phyloP scores from a whole-genome alignment of 331 rosid species.

The Rosa hybrid region DNA sequence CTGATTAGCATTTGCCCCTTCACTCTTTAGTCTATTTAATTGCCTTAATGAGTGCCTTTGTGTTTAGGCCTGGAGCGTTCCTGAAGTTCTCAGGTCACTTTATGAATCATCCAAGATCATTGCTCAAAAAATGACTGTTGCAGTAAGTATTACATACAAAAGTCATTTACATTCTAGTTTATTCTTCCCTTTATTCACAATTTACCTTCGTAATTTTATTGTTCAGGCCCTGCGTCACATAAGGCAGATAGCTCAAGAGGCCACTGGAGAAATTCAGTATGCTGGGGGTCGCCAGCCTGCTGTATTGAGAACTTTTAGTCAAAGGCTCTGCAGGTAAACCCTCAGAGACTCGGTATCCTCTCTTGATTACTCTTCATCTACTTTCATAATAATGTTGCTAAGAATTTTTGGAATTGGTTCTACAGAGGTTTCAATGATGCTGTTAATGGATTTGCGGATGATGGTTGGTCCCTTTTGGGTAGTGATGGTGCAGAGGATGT shows the following conservation, averaged over 20 bases:
- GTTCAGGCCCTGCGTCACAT: conserved; percentile 79
- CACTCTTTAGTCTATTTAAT: neutral
- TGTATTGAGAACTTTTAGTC: conserved; percentile 90
- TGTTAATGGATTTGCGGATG: conserved; percentile 87
- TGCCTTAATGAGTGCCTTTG: neutral
- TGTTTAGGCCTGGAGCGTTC: conserved; percentile 88
- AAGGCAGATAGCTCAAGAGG: conserved; percentile 88
- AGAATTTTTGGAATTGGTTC: neutral
- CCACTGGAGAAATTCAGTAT: conserved; percentile 80
- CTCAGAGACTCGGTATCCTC: neutral
- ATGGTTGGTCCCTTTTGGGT: conserved; percentile 83
- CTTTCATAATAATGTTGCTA: neutral
- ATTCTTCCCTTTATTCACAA: neutral
- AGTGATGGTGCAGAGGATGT: conserved; percentile 93
- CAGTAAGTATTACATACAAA: conserved; percentile 47
- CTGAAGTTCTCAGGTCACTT: conserved; percentile 96
- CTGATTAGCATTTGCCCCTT: neutral
- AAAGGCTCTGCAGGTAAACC: conserved; percentile 75
- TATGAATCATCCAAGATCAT: conserved; percentile 88
- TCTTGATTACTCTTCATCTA: neutral
- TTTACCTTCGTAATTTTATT: neutral
- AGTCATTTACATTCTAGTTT: neutral
- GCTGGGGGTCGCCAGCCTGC: conserved; percentile 98
- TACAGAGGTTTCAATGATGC: conserved; percentile 94
- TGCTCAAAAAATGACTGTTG: conserved; percentile 87